These are phyloP conservation scores for Zygotorulaspora danielsina DNA, from an alignment of 805 yeast genomes.

Conservation along the genomic window DNA sequence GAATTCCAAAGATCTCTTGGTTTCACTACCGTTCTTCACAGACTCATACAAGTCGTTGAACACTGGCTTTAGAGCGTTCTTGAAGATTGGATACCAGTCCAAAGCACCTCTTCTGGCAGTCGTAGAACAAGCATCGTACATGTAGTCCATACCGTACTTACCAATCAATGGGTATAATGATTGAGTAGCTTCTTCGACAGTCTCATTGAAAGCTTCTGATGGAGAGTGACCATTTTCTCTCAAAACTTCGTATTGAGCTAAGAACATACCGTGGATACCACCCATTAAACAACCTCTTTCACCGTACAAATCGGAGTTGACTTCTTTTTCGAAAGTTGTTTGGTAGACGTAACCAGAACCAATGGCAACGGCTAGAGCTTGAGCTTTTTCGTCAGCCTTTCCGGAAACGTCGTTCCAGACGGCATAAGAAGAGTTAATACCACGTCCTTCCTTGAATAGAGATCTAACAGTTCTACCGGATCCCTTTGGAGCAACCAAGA, in stretches of 20 bases:
- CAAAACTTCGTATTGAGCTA: constrained; percentile 99
- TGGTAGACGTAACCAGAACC: constrained; percentile 99
- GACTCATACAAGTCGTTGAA: constrained; percentile 94
- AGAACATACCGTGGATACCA: constrained; percentile 99
- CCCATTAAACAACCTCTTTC: constrained; percentile 99
- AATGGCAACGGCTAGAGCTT: constrained; percentile 97
- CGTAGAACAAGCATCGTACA: constrained; percentile 99
- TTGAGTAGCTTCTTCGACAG: constrained; percentile 99
- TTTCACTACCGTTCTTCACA: constrained; percentile 94
- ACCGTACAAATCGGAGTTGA: constrained; percentile 98
- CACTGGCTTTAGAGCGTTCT: constrained; percentile 97
- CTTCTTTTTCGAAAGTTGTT: constrained; percentile 99
- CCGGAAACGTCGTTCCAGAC: constrained; percentile 99
- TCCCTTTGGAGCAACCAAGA: constrained; percentile 99
- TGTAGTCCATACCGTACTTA: constrained; percentile 99
- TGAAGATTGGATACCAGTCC: constrained; percentile 99
- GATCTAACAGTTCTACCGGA: constrained; percentile 99
- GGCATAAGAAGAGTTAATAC: constrained; percentile 99
- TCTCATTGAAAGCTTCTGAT: constrained; percentile 99
- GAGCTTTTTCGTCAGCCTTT: constrained; percentile 98
- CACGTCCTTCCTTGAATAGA: constrained; percentile 99
- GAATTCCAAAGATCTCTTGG: constrained; percentile 96
- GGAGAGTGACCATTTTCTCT: constrained; percentile 99
- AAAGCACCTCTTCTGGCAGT: constrained; percentile 99
- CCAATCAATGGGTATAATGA: constrained; percentile 98